These are phyloP conservation scores for Priceomyces castillae DNA, from an alignment of 805 yeast genomes.

Conservation along the genomic window DNA sequence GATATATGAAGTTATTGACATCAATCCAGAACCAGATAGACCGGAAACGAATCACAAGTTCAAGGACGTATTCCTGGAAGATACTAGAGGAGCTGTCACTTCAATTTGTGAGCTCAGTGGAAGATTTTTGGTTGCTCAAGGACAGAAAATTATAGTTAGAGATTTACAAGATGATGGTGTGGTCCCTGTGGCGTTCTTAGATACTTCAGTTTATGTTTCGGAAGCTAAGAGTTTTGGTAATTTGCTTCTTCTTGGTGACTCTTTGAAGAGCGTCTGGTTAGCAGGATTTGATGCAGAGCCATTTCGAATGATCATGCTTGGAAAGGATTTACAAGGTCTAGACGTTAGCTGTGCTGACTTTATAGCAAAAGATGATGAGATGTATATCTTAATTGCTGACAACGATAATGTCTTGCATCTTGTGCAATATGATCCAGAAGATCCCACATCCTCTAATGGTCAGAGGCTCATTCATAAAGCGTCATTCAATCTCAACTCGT, in stretches of 20 bases:
- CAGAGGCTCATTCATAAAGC: slow-evolving; percentile 67
- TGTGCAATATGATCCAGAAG: slow-evolving; percentile 89
- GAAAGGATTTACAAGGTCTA: slow-evolving; percentile 65
- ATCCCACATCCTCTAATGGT: slow-evolving; percentile 78
- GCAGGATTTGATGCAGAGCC: slow-evolving; percentile 96
- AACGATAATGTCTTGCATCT: slow-evolving; percentile 63
- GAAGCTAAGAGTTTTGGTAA: slow-evolving; percentile 84
- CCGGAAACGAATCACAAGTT: slow-evolving; percentile 82
- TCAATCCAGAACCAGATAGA: slow-evolving; percentile 83
- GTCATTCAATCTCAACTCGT: slow-evolving; percentile 65
- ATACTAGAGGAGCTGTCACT: slow-evolving; percentile 80
- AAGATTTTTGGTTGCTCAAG: slow-evolving; percentile 78
- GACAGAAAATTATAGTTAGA: slow-evolving; percentile 76
- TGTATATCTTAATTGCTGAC: slow-evolving; percentile 69
- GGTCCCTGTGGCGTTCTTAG: slow-evolving; percentile 91
- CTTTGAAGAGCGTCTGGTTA: slow-evolving; percentile 71
- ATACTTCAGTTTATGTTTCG: slow-evolving; percentile 73
- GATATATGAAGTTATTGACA: slow-evolving; percentile 70
- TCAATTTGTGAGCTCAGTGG: slow-evolving; percentile 79
- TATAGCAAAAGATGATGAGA: slow-evolving; percentile 64
- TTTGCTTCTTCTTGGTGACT: slow-evolving; percentile 76
- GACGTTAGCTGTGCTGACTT: slow-evolving; percentile 77
- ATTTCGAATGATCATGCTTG: slow-evolving; percentile 73
- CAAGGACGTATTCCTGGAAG: slow-evolving; percentile 69
- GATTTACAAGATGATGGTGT: slow-evolving; percentile 85